Evolutionary conservation across 169 alveolate genomes (phyloP).

Genomic region (Plasmodium coatneyi): DNA sequence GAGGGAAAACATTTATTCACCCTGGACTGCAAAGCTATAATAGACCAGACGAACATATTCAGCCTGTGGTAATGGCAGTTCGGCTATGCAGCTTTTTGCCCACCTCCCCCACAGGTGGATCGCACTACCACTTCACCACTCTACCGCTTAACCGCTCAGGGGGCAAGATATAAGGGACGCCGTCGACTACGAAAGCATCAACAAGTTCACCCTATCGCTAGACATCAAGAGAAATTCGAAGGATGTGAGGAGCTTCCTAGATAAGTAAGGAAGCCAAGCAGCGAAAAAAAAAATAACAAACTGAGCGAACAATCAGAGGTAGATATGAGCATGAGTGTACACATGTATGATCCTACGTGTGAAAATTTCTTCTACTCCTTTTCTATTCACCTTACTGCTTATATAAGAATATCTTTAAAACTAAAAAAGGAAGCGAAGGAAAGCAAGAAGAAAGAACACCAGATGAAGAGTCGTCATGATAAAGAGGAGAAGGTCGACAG

Average conservation of each 20-base stretch:
- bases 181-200: constrained; percentile 56
- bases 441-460: neutral
- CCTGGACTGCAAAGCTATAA: constrained; percentile 59
- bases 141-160: constrained; percentile 2
- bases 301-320: neutral
- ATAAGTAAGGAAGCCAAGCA: constrained; percentile 15
- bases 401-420: constrained; percentile 3
- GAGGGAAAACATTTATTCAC: constrained; percentile 9
- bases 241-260: constrained; percentile 19
- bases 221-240: constrained; percentile 37
- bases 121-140: neutral
- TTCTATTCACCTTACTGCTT: neutral
- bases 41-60: constrained; percentile 68
- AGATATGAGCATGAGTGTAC: neutral
- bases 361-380: neutral
- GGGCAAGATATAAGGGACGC: constrained; percentile 46
- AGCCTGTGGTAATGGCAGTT: constrained; percentile 43
- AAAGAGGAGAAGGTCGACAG: neutral
- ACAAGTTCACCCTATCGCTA: constrained; percentile 36
- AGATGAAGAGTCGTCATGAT: neutral
- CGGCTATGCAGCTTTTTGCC: neutral
- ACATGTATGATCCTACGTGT: neutral
- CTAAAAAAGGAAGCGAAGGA: constrained; percentile 8
- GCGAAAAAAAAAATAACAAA: neutral
- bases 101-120: neutral